Evolutionary conservation across 768 basidiomycete species (phyloP).

Genomic region (Leccinum rimulosum): DNA sequence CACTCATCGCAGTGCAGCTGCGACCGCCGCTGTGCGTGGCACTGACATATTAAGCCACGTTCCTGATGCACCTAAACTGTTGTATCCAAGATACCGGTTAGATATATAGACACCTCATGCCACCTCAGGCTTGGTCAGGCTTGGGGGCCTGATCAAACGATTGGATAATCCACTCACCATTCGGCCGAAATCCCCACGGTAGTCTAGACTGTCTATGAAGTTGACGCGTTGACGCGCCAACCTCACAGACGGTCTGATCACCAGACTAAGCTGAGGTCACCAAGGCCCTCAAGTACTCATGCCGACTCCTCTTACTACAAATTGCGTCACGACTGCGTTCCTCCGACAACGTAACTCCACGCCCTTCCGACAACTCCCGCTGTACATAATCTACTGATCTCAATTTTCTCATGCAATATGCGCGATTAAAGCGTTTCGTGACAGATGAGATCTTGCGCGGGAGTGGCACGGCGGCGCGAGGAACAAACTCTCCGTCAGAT

Average conservation of each 20-base stretch:
- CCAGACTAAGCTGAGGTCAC: too few relatives aligned
- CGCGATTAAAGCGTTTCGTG: conserved; percentile 6
- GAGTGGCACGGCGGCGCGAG: not conserved
- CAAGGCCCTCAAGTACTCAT: too few relatives aligned
- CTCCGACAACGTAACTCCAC: not conserved
- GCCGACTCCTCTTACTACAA: not conserved
- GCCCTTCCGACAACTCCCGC: not conserved
- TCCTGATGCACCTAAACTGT: not conserved
- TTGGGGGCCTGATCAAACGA: not conserved
- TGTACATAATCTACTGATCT: not conserved
- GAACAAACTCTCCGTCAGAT: not conserved
- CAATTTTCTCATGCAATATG: not conserved
- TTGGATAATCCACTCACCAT: not conserved
- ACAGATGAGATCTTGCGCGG: not conserved
- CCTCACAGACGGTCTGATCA: too few relatives aligned
- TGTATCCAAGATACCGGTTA: conserved; percentile 11
- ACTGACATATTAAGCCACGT: not conserved
- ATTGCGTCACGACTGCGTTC: not conserved
- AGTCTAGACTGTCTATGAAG: too few relatives aligned
- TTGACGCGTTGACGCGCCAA: too few relatives aligned
- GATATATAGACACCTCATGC: not conserved
- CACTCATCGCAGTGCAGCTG: not conserved
- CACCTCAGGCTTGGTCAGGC: too few relatives aligned
- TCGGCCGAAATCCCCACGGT: conserved; percentile 9
- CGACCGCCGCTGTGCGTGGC: not conserved